Percentiles rank a stretch among this genome's conserved stretches.
Conservation (phyloP, 352 stramenopile species). For the Phytophthora quininea region DNA sequence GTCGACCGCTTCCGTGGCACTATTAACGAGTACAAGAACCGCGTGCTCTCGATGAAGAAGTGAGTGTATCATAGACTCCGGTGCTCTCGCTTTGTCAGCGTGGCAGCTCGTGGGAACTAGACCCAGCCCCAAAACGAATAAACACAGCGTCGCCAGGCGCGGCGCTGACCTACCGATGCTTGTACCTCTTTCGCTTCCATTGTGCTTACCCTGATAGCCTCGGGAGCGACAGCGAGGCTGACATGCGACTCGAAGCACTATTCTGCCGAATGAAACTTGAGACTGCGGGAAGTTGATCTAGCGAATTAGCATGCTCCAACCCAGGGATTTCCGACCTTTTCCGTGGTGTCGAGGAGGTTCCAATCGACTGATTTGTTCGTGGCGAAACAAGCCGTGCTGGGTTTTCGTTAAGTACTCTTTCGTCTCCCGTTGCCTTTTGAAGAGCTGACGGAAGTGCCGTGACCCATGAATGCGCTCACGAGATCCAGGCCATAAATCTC, state of each 20-base stretch:
- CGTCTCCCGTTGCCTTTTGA: neutral
- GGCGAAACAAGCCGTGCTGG: slow-evolving; percentile 13
- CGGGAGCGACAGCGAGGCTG: slow-evolving; percentile 28
- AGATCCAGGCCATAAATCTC: slow-evolving; percentile 77
- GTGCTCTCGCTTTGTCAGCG: slow-evolving; percentile 5
- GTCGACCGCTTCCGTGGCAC: slow-evolving; percentile 75
- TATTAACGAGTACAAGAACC: slow-evolving; percentile 87
- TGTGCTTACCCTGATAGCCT: slow-evolving; percentile 22
- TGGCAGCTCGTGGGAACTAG: slow-evolving; percentile 15
- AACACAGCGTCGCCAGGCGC: neutral
- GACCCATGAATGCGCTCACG: slow-evolving; percentile 41
- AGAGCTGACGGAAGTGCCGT: slow-evolving; percentile 18
- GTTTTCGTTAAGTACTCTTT: slow-evolving; percentile 16
- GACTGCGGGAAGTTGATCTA: slow-evolving; percentile 16
- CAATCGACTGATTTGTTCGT: slow-evolving; percentile 91
- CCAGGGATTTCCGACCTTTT: slow-evolving; percentile 19
- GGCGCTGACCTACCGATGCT: neutral
- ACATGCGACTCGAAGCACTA: slow-evolving; percentile 10
- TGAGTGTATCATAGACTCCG: slow-evolving; percentile 29
- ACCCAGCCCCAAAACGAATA: slow-evolving; percentile 18
- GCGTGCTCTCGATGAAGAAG: slow-evolving; percentile 65
- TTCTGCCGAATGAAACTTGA: slow-evolving; percentile 1
- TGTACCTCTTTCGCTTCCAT: neutral
- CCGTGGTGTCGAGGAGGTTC: slow-evolving; percentile 9
- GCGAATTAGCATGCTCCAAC: slow-evolving; percentile 10